Base-by-base conservation (phyloP, 495 filamentous ascomycete species). In the Chaetomium cochliodes region DNA sequence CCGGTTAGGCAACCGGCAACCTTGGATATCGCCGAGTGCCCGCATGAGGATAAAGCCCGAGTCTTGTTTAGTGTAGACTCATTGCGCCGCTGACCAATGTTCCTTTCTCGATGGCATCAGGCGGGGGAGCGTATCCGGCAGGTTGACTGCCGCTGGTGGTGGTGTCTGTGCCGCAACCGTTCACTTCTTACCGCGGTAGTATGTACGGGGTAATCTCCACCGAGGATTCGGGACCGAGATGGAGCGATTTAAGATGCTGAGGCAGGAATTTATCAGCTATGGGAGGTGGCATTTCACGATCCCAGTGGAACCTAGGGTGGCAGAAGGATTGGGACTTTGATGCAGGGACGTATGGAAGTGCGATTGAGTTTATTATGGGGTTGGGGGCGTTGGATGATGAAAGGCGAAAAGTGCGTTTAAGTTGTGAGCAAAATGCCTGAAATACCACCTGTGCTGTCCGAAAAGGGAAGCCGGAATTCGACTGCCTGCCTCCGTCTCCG, bases 231-330 rank as follows among this genome's bases (percentile, higher is more conserved):
- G 28, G 30, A 11, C 25, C 22, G 16, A 33, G 15, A 33, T 37
- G 33, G 15, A 26, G 12, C 11, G 13, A 0, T 5, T 15, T 2
- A 16, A 26, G 3, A 33, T 28, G 51, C 51, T 54, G 51, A 54
- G 25, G 51, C 22, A 23, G 26, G 1, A 15, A 30, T 54, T 54
- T 54, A 54, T 54, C 51, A 54, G 51, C 51, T 30, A 28, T 30
- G 28, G 22, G 1, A 18, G 30, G 51, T 54, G 26, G 9, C 26
- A 54, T 33, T 54, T 15, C 51, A 54, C 25, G 13, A 33, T 54
- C 22, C 16, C 9, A 33, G 18, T 54, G 51, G 9, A 33, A 54
- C 51, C 26, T 23, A 33, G 5, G 26, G 51, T 54, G 15, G 51
- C 33, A 54, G 51, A 54, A 33, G 51, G 51, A 56, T 30, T 39